Evolutionary conservation across 805 yeast genomes (phyloP).

Genomic region (Kluyveromyces wickerhamii): DNA sequence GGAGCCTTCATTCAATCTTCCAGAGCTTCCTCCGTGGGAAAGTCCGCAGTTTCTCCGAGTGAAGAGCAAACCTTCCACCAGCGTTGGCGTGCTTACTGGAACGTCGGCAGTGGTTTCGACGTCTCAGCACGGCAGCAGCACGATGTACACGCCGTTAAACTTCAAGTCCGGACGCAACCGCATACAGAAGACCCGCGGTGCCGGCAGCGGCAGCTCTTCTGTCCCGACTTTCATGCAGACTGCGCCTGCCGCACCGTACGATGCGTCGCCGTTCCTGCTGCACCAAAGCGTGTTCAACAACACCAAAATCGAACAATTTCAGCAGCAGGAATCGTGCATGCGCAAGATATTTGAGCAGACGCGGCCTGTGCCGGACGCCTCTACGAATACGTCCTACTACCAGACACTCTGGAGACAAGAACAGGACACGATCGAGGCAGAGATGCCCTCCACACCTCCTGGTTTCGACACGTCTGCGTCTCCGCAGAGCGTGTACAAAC

Average conservation of each 20-base stretch:
- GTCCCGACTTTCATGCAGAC: no score
- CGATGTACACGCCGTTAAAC: not conserved
- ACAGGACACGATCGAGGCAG: not conserved
- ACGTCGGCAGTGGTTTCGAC: no score
- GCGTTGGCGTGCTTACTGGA: no score
- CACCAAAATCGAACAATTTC: slow-evolving; percentile 1
- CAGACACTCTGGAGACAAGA: slow-evolving; percentile 1
- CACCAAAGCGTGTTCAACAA: slow-evolving; percentile 1
- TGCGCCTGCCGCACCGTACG: no score
- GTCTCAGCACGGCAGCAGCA: no score
- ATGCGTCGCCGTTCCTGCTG: slow-evolving; percentile 3
- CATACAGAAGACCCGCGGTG: no score
- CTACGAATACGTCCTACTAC: not conserved
- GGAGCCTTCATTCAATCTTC: no score
- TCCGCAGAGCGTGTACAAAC: slow-evolving; percentile 4
- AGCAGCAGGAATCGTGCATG: slow-evolving; percentile 3
- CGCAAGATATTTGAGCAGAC: not conserved
- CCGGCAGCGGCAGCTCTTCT: no score
- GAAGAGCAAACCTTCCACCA: no score
- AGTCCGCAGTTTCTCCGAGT: not conserved
- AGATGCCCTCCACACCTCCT: not conserved
- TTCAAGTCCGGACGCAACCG: slow-evolving; percentile 1
- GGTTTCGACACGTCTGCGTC: not conserved
- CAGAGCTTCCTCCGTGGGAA: slow-evolving; percentile 1
- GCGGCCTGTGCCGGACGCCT: not conserved